Evolutionary conservation across 352 stramenopile species (phyloP).

Genomic region (Elongisporangium undulatum): DNA sequence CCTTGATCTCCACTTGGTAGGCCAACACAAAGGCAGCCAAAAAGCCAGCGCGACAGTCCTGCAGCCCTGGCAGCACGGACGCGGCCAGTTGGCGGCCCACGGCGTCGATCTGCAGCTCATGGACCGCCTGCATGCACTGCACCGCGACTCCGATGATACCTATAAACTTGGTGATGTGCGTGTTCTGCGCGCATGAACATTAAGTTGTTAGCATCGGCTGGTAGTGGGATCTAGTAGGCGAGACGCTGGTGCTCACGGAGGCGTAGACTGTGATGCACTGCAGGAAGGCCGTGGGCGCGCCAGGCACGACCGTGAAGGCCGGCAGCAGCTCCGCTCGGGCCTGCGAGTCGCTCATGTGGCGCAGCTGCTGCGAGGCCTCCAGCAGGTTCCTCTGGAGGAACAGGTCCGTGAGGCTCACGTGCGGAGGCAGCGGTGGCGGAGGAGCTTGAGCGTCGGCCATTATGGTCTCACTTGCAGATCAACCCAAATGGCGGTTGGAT

Average conservation of each 20-base stretch:
- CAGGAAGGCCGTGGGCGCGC: constrained; percentile 33
- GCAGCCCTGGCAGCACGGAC: constrained; percentile 32
- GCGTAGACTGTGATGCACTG: constrained; percentile 26
- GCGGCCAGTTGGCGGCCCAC: constrained; percentile 35
- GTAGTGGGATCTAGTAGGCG: background rate
- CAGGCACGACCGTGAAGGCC: constrained; percentile 22
- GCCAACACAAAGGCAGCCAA: constrained; percentile 35
- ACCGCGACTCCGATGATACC: constrained; percentile 8
- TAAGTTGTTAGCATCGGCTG: background rate
- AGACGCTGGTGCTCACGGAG: background rate
- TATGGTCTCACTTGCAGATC: background rate
- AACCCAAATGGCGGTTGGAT: background rate
- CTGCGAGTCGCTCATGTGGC: constrained; percentile 26
- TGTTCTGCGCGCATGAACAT: constrained; percentile 9
- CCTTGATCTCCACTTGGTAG: constrained; percentile 25
- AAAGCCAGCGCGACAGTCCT: constrained; percentile 24
- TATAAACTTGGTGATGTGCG: constrained; percentile 3
- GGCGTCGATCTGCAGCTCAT: constrained; percentile 14
- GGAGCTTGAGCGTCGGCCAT: background rate
- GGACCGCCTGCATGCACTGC: constrained; percentile 16
- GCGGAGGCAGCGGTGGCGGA: constrained; percentile 1
- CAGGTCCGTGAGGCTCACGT: constrained; percentile 19
- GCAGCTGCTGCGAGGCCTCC: constrained; percentile 25
- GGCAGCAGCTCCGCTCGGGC: constrained; percentile 22
- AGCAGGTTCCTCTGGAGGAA: constrained; percentile 21